Percentiles rank a stretch among this genome's conserved stretches.
Evolutionary conservation across 176 grass and related monocot species (phyloP).

Genomic region (Bothriochloa decipiens): DNA sequence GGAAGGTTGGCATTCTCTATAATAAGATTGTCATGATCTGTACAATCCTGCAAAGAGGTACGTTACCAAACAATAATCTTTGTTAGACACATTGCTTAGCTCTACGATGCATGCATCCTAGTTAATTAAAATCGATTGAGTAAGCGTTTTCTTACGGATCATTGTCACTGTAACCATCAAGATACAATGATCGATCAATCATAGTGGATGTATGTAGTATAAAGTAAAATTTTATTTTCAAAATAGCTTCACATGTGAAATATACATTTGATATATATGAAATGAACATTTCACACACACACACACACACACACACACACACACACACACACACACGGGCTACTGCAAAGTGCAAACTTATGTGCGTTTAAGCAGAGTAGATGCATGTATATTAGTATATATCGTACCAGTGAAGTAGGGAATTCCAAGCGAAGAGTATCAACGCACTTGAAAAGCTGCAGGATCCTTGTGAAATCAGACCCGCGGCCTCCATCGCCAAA

Average conservation of each 20-base stretch:
- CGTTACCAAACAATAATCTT: background rate
- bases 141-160: background rate
- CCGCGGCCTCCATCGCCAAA: background rate
- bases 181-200: background rate
- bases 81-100: background rate
- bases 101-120: background rate
- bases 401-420: background rate
- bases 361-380: no score
- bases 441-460: background rate
- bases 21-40: background rate
- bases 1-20: background rate
- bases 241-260: no score
- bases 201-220: background rate
- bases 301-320: no score
- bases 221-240: background rate
- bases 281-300: no score
- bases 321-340: no score
- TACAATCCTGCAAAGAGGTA: background rate
- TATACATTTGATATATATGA: no score
- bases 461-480: background rate
- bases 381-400: no score
- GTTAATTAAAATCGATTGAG: background rate
- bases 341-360: background rate
- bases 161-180: background rate
- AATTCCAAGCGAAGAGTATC: background rate